These are phyloP conservation scores for Monilinia fructigena DNA, from an alignment of 2,329 filamentous ascomycete species.

Conservation along the genomic window DNA sequence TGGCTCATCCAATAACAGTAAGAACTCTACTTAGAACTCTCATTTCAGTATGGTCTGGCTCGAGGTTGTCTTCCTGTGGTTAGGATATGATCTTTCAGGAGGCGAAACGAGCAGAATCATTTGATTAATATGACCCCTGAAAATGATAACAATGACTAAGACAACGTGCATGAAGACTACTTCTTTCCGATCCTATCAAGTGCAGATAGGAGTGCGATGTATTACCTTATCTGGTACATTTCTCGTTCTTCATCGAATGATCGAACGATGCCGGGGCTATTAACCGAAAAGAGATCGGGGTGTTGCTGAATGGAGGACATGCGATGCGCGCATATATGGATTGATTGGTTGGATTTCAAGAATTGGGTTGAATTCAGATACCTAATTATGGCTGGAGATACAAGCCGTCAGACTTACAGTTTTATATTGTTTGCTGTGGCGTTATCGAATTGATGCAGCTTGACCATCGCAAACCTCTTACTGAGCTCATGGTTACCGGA, in stretches of 20 bases:
- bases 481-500: not conserved
- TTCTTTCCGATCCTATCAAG: not conserved
- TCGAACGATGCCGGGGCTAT: not conserved
- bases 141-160: not conserved
- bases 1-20: conserved; percentile 15
- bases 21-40: conserved; percentile 17
- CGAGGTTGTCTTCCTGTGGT: not conserved
- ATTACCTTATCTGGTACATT: not conserved
- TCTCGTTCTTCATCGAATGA: conserved; percentile 4
- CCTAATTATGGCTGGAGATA: not conserved
- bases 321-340: not conserved
- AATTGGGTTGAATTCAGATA: not conserved
- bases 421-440: not conserved
- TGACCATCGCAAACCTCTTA: not conserved
- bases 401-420: not conserved
- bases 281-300: not conserved
- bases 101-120: not conserved
- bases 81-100: not conserved
- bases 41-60: not conserved
- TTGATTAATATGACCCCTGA: not conserved
- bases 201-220: not conserved
- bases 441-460: not conserved
- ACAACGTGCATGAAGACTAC: conserved; percentile 4
- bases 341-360: not conserved
- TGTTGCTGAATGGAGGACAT: not conserved